Evolutionary conservation across 2,329 filamentous ascomycete species (phyloP).

Genomic region (Cladobotryum mycophilum): DNA sequence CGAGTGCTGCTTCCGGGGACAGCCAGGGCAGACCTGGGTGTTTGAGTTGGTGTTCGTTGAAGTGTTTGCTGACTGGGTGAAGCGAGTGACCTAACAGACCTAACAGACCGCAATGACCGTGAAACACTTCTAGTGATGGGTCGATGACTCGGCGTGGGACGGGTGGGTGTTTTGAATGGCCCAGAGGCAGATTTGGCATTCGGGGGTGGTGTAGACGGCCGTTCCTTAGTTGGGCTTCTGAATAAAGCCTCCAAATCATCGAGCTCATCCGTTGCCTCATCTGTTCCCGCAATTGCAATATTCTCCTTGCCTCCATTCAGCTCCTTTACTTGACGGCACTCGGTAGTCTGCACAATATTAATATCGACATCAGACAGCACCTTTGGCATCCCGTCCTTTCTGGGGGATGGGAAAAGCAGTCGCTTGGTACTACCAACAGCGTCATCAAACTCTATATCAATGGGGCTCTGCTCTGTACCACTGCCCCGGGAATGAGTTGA

Average conservation of each 20-base stretch:
- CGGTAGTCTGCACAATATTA: constrained; percentile 44
- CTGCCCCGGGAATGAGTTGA: constrained; percentile 50
- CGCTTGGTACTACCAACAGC: constrained; percentile 55
- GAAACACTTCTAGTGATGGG: constrained; percentile 57
- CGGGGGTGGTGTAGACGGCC: constrained; percentile 49
- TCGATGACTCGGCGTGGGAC: constrained; percentile 54
- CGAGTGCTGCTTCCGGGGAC: constrained; percentile 26
- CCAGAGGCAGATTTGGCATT: constrained; percentile 34
- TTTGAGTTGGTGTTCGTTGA: constrained; percentile 45
- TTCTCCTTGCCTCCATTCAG: constrained; percentile 39
- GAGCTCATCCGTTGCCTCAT: constrained; percentile 28
- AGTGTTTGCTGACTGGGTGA: constrained; percentile 39
- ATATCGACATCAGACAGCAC: constrained; percentile 52
- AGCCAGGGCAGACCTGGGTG: constrained; percentile 26
- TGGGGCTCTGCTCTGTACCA: constrained; percentile 52
- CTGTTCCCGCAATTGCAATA: constrained; percentile 33
- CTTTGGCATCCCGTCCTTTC: constrained; percentile 57
- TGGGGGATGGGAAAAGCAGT: constrained; percentile 70
- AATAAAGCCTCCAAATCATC: constrained; percentile 61
- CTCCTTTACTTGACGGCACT: constrained; percentile 31
- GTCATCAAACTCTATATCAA: constrained; percentile 44
- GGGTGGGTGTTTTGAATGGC: constrained; percentile 56
- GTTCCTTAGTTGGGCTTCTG: constrained; percentile 43
- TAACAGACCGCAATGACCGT: constrained; percentile 45
- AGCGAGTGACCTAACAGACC: constrained; percentile 38